Evolutionary conservation across 2,329 filamentous ascomycete species (phyloP), one percentile per base, ranked within the genome.

Genomic region (Penicillium vulpinum): DNA sequence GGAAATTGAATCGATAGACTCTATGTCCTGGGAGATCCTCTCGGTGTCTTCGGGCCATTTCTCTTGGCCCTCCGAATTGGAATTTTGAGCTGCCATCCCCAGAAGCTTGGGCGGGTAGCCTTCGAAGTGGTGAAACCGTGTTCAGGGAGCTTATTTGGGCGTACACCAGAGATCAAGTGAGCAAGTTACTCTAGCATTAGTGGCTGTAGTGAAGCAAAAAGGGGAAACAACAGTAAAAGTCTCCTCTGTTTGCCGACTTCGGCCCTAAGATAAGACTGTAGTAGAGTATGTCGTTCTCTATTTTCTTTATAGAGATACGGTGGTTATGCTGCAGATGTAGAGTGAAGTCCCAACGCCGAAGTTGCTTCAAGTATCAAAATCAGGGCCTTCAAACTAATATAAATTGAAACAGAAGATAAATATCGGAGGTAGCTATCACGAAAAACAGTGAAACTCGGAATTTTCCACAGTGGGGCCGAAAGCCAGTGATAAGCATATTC

Each of bases 1-100:
- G 4, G 68, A 70, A 16, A 63, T 56, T 0, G 68, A 64, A 2
- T 58, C 66, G 41, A 77, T 67, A 7, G 68, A 71, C 24, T 69
- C 57, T 24, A 65, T 52, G 29, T 70, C 67, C 8, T 39, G 58
- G 3, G 57, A 58, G 22, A 51, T 36, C 18, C 46, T 50, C 22
- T 62, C 55, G 16, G 54, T 58, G 7, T 66, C 56, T 13, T 47
- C 57, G 21, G 63, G 56, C 57, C 59, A 61, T 65, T 70, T 67
- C 36, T 64, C 59, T 26, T 63, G 56, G 22, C 58, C 44, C 13
- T 63, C 60, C 16, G 39, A 18, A 35, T 57, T 36, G 8, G 49
- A 26, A 18, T 54, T 35, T 47, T 62, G 56, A 26, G 61, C 54
- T 44, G 39, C 15, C 70, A 72, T 73, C 15, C 38, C 56, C 36